phyloP scores from a whole-genome alignment of 257 asterid genomes.

The Thymus mandschuricus region DNA sequence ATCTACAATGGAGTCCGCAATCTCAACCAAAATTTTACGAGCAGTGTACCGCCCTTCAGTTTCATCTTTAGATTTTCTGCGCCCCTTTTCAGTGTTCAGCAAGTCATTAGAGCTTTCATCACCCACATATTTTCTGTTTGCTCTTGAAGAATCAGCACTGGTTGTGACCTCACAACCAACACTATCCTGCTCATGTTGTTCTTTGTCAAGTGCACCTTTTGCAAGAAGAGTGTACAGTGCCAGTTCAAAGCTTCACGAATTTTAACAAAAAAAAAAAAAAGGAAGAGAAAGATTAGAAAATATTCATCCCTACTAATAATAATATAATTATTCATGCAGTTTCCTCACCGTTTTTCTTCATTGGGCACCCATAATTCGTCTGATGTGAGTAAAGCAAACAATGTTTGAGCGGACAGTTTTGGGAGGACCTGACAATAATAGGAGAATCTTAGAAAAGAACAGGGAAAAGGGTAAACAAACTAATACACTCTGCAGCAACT shows the following conservation, averaged over 20 bases:
- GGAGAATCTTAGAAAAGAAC: conserved; percentile 21
- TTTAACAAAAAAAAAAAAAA: conserved; percentile 1
- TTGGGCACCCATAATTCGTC: conserved; percentile 94
- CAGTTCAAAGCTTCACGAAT: conserved; percentile 73
- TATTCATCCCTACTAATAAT: conserved; percentile 27
- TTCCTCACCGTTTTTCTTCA: conserved; percentile 90
- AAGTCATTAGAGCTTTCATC: conserved; percentile 45
- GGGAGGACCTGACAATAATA: conserved; percentile 80
- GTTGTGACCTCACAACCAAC: conserved; percentile 51
- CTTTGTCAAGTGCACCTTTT: conserved; percentile 58
- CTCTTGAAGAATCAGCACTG: conserved; percentile 46
- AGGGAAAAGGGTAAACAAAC: conserved; percentile 5
- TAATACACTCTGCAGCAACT: conserved; percentile 24
- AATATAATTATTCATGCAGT: conserved; percentile 13
- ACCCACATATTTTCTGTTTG: conserved; percentile 42
- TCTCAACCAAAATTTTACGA: conserved; percentile 67
- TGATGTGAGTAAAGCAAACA: conserved; percentile 86
- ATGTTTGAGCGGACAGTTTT: conserved; percentile 87
- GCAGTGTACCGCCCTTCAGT: conserved; percentile 54
- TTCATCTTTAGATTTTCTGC: conserved; percentile 52
- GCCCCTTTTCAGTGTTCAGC: conserved; percentile 53
- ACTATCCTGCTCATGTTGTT: conserved; percentile 53
- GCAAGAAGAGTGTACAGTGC: conserved; percentile 75
- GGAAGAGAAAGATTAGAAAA: conserved; percentile 15
- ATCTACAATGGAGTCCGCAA: conserved; percentile 66